phyloP scores from a whole-genome alignment of 495 filamentous ascomycete genomes.

The Neurospora sp. region DNA sequence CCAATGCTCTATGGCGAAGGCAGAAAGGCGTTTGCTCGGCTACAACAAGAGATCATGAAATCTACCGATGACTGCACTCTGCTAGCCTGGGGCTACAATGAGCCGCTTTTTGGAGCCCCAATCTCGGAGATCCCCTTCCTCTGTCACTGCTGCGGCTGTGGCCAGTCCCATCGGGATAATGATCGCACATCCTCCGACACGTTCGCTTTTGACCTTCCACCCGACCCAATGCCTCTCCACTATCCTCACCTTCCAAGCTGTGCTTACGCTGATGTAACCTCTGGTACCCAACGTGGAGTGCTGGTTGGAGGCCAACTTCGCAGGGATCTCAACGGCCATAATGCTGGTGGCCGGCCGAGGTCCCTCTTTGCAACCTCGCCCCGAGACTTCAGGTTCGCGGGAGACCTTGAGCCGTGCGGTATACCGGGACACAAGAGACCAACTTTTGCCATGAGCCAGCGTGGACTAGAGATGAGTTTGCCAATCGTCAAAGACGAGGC shows the following conservation, averaged over 20 bases:
- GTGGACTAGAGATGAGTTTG: background rate
- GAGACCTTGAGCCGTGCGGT: background rate
- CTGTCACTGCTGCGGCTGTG: background rate
- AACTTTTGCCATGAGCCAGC: background rate
- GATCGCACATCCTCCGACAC: no score
- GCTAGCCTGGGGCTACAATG: background rate
- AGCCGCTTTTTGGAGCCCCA: background rate
- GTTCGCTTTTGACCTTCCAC: no score
- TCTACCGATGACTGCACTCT: constrained; percentile 17
- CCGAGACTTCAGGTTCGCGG: no score
- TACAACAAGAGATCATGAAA: constrained; percentile 25
- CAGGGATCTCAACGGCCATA: no score
- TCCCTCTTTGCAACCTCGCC: no score
- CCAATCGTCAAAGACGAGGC: background rate
- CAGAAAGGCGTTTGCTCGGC: constrained; percentile 14
- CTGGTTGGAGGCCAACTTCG: no score
- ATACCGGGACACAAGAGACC: background rate
- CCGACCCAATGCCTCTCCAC: no score
- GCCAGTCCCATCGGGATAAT: no score
- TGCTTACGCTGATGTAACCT: no score
- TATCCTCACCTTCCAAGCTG: no score
- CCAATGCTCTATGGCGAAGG: constrained; percentile 31
- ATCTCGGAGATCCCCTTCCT: background rate
- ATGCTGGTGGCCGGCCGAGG: no score
- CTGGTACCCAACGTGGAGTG: no score